Conservation (phyloP, 768 basidiomycete genomes). For the Pulveroboletus ravenelii region DNA sequence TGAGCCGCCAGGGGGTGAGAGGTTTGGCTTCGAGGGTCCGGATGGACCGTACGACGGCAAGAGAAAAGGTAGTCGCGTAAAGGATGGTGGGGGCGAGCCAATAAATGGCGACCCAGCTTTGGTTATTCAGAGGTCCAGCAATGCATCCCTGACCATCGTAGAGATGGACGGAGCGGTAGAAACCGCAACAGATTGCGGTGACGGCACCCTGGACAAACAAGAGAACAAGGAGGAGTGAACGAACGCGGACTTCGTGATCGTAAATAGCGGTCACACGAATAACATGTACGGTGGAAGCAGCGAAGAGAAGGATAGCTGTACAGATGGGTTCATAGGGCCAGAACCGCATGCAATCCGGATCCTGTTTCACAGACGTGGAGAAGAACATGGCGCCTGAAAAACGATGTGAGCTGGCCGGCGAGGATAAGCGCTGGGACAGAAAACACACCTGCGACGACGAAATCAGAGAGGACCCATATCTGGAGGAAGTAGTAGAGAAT, state of each 20-base stretch:
- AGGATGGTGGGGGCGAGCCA: slow-evolving; percentile 76
- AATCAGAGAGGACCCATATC: slow-evolving; percentile 75
- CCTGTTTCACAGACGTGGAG: slow-evolving; percentile 60
- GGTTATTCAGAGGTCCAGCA: slow-evolving; percentile 67
- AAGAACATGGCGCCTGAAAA: slow-evolving; percentile 74
- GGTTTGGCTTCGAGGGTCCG: slow-evolving; percentile 38
- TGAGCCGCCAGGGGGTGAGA: slow-evolving; percentile 72
- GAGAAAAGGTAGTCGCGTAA: slow-evolving; percentile 35
- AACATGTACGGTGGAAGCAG: slow-evolving; percentile 70
- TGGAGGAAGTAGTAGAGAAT: slow-evolving; percentile 70
- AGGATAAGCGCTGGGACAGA: background rate
- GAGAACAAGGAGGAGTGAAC: slow-evolving; percentile 52
- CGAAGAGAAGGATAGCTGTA: slow-evolving; percentile 70
- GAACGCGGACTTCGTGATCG: slow-evolving; percentile 50
- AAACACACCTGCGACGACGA: slow-evolving; percentile 61
- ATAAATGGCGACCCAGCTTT: slow-evolving; percentile 76
- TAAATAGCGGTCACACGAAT: slow-evolving; percentile 79
- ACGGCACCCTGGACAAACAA: slow-evolving; percentile 65
- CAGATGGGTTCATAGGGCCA: slow-evolving; percentile 85
- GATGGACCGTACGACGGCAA: slow-evolving; percentile 23
- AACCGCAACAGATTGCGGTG: slow-evolving; percentile 71
- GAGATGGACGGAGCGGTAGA: slow-evolving; percentile 79
- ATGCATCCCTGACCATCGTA: slow-evolving; percentile 78
- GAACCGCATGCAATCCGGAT: slow-evolving; percentile 56
- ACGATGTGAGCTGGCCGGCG: slow-evolving; percentile 2